Percentiles rank a stretch among this genome's conserved stretches.
Evolutionary conservation across 495 filamentous ascomycete species (phyloP).

Genomic region (Penicillium longicatenatum): DNA sequence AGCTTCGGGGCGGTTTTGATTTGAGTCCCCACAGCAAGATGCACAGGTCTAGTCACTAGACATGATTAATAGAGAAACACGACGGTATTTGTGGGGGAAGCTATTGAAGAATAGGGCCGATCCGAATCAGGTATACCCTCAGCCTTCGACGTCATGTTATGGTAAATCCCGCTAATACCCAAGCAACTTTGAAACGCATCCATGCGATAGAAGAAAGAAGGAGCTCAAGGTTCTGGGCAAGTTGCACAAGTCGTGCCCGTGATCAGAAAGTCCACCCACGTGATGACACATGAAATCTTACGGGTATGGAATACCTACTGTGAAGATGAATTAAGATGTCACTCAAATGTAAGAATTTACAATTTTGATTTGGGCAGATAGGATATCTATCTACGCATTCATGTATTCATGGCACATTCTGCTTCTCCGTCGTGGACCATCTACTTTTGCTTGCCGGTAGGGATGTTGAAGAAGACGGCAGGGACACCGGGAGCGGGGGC

Average conservation of each 20-base stretch:
- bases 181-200: no score
- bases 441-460: slow-evolving; percentile 60
- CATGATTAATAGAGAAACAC: neutral
- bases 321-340: neutral
- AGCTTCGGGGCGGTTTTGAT: neutral
- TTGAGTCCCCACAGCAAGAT: no score
- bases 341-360: neutral
- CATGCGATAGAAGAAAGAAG: no score
- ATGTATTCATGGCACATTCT: neutral
- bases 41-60: no score
- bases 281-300: no score
- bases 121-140: no score
- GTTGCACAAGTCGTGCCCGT: no score
- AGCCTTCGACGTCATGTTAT: no score
- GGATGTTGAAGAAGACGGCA: slow-evolving; percentile 78
- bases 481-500: slow-evolving; percentile 58
- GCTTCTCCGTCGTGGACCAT: neutral
- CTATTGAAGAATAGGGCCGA: neutral
- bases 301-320: no score
- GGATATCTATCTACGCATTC: neutral
- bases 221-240: no score
- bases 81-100: neutral
- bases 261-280: no score
- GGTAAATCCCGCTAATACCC: no score
- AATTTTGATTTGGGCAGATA: neutral